Evolutionary conservation across 1,284 basidiomycete species (phyloP), one percentile per base, ranked within the genome.

Genomic region (Baeospora myosura): DNA sequence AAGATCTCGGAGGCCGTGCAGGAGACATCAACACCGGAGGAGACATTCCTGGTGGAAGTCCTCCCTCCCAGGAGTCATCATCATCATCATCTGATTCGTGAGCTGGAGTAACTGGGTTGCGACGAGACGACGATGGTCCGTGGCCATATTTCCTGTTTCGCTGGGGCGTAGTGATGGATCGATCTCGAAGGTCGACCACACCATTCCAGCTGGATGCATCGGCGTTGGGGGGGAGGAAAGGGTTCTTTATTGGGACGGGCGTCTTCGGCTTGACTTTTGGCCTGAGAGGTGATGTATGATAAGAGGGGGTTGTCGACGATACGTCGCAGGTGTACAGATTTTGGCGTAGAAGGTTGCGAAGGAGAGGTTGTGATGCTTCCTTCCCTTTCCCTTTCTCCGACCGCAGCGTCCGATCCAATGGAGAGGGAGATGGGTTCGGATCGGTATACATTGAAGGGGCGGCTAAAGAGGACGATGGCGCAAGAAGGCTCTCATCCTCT

Each of bases 1-100:
- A 66, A 0, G 73, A 73, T 41, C 76, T 72, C 6, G 78, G 72
- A 0, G 83, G 82, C n/a, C 82, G 74, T 2, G 80, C 80, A 45
- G 89, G 91, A 21, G 82, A 85, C 76, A 93, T 81, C 43, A 86
- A 84, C 3, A 85, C 75, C 2, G 88, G 89, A 2, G 92, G 89
- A 0, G 89, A 92, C 84, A 93, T 88, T 34, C 83, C 85, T 12
- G 66, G 63, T 47, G 66, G 71, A 30, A 73, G 56, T 5, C 22
- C 38, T 5, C 74, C 71, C 43, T 81, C 78, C 42, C 81, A 74
- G n/a, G 77, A 78, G 29, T 76, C 67, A 40, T 77, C 72, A 38
- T 71, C 69, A 23, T 69, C 68, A 7, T 18, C 20, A 8, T 43
- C 32, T 3, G 24, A 14, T 16, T 33, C 33, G n/a, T n/a, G n/a